These are phyloP conservation scores for Paspalum vaginatum DNA, from an alignment of 176 grass and related monocot species.

Conservation along the genomic window DNA sequence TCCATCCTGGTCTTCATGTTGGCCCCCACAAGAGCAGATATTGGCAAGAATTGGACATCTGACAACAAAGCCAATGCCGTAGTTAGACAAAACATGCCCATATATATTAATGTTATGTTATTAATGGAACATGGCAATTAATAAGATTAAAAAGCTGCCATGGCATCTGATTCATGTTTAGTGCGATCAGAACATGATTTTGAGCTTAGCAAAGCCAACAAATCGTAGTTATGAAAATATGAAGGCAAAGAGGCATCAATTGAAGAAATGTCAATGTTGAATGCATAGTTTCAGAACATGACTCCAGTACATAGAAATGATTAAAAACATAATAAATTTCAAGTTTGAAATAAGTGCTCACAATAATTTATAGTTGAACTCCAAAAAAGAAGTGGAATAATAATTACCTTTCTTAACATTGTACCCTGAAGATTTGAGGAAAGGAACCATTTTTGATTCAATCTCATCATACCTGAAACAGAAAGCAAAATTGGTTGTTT, in stretches of 20 bases:
- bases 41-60: conserved; percentile 95
- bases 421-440: conserved; percentile 85
- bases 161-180: neutral
- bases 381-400: neutral
- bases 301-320: neutral
- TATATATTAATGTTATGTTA: conserved; percentile 2
- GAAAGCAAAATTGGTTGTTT: conserved; percentile 35
- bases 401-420: conserved; percentile 94
- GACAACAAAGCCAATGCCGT: conserved; percentile 38
- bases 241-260: conserved; percentile 1
- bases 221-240: neutral
- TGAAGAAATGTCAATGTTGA: neutral
- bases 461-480: conserved; percentile 87
- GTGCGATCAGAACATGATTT: neutral
- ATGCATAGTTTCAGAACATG: neutral
- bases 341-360: neutral
- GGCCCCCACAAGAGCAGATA: conserved; percentile 80
- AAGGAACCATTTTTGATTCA: conserved; percentile 84
- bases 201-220: neutral
- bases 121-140: neutral
- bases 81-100: conserved; percentile 32
- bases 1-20: conserved; percentile 91
- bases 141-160: neutral
- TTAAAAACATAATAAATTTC: neutral
- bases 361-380: neutral